Evolutionary conservation across 2,329 filamentous ascomycete genomes (phyloP).

Genomic region (Hymenoscyphus fructigenus): DNA sequence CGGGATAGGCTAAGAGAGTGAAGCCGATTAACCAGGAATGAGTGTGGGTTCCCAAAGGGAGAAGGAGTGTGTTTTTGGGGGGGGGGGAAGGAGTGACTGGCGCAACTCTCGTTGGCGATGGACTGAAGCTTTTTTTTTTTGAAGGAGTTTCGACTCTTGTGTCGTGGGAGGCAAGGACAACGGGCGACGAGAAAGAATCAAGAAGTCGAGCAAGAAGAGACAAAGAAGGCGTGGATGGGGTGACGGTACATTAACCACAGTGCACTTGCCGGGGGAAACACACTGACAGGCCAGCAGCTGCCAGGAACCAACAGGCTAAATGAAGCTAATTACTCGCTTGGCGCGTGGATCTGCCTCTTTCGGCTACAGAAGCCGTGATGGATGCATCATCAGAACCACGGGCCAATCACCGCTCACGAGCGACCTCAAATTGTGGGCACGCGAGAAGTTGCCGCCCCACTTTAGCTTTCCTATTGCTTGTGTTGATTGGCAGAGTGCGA

Average conservation of each 20-base stretch:
- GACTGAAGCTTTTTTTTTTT: background rate
- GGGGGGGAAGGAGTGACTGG: conserved; percentile 13
- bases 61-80: conserved; percentile 19
- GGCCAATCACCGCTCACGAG: background rate
- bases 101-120: conserved; percentile 3
- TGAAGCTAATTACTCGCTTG: conserved; percentile 1
- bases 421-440: background rate
- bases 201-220: background rate
- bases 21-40: conserved; percentile 41
- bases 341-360: conserved; percentile 2
- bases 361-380: background rate
- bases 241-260: background rate
- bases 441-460: background rate
- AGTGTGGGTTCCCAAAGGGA: conserved; percentile 38
- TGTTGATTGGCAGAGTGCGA: background rate
- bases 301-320: background rate
- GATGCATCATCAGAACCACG: background rate
- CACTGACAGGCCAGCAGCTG: background rate
- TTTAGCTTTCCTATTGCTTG: background rate
- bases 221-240: background rate
- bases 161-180: conserved; percentile 9
- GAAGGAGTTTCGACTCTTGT: background rate
- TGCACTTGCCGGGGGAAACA: background rate
- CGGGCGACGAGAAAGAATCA: conserved; percentile 7
- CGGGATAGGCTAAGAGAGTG: conserved; percentile 45